These are phyloP conservation scores for Fimicolochytrium jonesii DNA, from an alignment of 192 early-diverging fungal genomes.

Conservation along the genomic window DNA sequence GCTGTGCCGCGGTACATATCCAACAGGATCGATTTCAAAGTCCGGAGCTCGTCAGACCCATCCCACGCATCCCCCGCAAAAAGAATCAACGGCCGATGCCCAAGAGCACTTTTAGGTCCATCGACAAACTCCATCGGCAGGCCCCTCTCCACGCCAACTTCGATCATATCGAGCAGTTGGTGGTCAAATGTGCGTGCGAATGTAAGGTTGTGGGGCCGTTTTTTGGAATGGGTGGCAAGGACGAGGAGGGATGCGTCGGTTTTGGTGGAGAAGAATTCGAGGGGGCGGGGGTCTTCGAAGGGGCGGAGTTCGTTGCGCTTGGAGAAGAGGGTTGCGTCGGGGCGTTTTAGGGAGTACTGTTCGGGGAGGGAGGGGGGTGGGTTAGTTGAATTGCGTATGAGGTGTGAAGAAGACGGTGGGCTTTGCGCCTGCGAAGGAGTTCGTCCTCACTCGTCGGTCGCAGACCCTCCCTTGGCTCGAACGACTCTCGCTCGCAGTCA, in stretches of 20 bases:
- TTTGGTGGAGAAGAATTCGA: conserved; percentile 94
- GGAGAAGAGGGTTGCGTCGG: conserved; percentile 80
- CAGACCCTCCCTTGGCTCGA: too few species aligned
- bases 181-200: conserved; percentile 91
- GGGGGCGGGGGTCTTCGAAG: conserved; percentile 86
- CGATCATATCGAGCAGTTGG: conserved; percentile 93
- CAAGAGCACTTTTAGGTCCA: conserved; percentile 58
- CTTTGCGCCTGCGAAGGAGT: too few species aligned
- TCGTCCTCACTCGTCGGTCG: too few species aligned
- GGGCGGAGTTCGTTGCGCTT: conserved; percentile 96
- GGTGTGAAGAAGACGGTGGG: too few species aligned
- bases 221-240: conserved; percentile 90
- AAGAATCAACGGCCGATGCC: conserved; percentile 82
- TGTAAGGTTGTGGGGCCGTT: conserved; percentile 90
- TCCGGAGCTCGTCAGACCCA: conserved; percentile 59
- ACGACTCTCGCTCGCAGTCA: too few species aligned
- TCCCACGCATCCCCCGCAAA: conserved; percentile 90
- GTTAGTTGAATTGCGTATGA: too few species aligned
- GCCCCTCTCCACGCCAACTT: conserved; percentile 76
- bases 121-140: conserved; percentile 70
- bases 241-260: conserved; percentile 92
- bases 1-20: conserved; percentile 85
- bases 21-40: conserved; percentile 77
- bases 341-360: conserved; percentile 84
- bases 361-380: too few species aligned